Percentiles rank a stretch among this genome's conserved stretches.
Conservation (phyloP, 2,329 filamentous ascomycete species). For the Chaetomium olivaceum region DNA sequence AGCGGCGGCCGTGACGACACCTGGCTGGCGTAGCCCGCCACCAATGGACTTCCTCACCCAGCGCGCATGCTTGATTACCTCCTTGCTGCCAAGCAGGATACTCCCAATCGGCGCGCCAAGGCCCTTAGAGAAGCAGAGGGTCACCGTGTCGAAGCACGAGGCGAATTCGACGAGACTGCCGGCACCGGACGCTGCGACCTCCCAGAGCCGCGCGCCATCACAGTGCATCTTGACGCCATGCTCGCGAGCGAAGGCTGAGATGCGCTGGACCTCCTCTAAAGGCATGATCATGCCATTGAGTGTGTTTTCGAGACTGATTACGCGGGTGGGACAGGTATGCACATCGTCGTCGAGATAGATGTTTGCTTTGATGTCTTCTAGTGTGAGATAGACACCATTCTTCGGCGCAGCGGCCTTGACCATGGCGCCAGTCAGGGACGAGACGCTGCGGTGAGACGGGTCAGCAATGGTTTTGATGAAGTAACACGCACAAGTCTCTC, state of each 20-base stretch:
- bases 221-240: slow-evolving; percentile 50
- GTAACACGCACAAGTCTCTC: neutral
- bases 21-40: slow-evolving; percentile 74
- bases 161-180: slow-evolving; percentile 46
- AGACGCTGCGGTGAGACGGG: slow-evolving; percentile 53
- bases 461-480: slow-evolving; percentile 13
- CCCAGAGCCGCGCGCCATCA: slow-evolving; percentile 56
- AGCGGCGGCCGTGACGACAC: slow-evolving; percentile 73
- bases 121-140: slow-evolving; percentile 56
- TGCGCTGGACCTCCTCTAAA: slow-evolving; percentile 66
- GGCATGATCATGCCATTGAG: slow-evolving; percentile 78
- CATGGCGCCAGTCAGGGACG: slow-evolving; percentile 69
- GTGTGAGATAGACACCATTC: slow-evolving; percentile 72
- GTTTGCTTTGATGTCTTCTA: slow-evolving; percentile 71
- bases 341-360: slow-evolving; percentile 68
- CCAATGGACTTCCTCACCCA: slow-evolving; percentile 81
- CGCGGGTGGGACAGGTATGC: slow-evolving; percentile 74
- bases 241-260: slow-evolving; percentile 67
- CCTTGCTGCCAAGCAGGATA: slow-evolving; percentile 47
- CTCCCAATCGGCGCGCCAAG: slow-evolving; percentile 55
- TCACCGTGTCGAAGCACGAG: slow-evolving; percentile 58
- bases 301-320: slow-evolving; percentile 86
- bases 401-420: slow-evolving; percentile 65
- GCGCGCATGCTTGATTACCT: slow-evolving; percentile 65
- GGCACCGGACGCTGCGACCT: slow-evolving; percentile 48